phyloP scores from a whole-genome alignment of 2,329 filamentous ascomycete species.

The Septoria linicola region DNA sequence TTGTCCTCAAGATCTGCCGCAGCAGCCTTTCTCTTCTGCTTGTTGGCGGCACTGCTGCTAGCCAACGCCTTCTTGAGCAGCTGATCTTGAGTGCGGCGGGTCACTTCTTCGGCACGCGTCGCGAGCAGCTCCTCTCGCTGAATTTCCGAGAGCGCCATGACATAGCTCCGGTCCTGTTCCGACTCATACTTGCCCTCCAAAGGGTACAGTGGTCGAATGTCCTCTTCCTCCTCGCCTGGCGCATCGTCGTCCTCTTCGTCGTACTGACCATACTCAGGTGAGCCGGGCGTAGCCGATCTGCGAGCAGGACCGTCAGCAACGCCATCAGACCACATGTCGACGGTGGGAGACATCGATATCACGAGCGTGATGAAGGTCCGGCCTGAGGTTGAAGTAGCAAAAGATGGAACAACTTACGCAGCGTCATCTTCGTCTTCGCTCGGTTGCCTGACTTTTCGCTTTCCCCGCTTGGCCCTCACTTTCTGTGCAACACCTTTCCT shows the following conservation, averaged over 20 bases:
- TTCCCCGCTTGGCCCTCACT: constrained; percentile 40
- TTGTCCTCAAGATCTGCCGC: constrained; percentile 75
- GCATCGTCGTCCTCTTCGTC: constrained; percentile 64
- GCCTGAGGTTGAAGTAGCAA: neutral
- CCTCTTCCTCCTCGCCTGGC: constrained; percentile 33
- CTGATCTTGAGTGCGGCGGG: constrained; percentile 76
- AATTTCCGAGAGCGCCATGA: constrained; percentile 84
- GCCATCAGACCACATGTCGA: neutral
- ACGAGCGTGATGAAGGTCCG: no score
- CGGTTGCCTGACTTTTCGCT: constrained; percentile 52
- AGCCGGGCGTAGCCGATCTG: constrained; percentile 43
- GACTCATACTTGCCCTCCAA: constrained; percentile 78
- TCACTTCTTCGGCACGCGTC: constrained; percentile 78
- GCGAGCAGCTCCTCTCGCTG: constrained; percentile 88
- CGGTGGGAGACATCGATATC: constrained; percentile 10
- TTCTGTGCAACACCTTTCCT: constrained; percentile 48
- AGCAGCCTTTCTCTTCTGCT: constrained; percentile 71
- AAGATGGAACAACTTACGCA: constrained; percentile 60
- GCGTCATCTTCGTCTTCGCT: constrained; percentile 71
- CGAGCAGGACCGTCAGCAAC: constrained; percentile 7
- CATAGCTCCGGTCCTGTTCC: constrained; percentile 56
- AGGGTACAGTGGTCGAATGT: constrained; percentile 70
- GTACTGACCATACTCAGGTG: constrained; percentile 81
- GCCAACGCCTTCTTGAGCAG: constrained; percentile 73
- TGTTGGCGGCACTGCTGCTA: constrained; percentile 54